phyloP scores from a whole-genome alignment of 2,329 filamentous ascomycete genomes.

The Talaromyces marneffei region DNA sequence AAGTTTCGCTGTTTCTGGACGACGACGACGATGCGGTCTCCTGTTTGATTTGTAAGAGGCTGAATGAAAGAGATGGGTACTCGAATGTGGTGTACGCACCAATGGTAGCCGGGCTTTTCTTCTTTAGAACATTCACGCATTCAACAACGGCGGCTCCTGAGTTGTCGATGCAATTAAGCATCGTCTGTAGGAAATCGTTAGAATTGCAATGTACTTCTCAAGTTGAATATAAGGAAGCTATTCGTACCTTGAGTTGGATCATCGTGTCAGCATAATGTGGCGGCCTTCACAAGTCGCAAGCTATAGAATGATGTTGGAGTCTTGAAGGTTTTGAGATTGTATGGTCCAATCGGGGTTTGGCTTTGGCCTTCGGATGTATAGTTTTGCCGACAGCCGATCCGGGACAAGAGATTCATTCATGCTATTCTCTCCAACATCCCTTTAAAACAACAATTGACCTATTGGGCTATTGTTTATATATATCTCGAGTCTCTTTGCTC shows the following conservation, averaged over 20 bases:
- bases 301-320: background rate
- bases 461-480: background rate
- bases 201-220: background rate
- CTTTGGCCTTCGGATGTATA: background rate
- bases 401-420: background rate
- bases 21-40: conserved; percentile 94
- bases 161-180: conserved; percentile 99
- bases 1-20: conserved; percentile 90
- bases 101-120: conserved; percentile 78
- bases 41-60: conserved; percentile 41
- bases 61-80: background rate
- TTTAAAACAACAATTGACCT: background rate
- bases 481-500: background rate
- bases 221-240: background rate
- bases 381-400: background rate
- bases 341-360: background rate
- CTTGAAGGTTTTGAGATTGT: background rate
- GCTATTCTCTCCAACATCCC: background rate
- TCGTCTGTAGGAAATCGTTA: conserved; percentile 56
- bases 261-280: conserved; percentile 53
- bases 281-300: conserved; percentile 5
- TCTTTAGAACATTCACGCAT: conserved; percentile 86
- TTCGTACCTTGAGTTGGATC: conserved; percentile 76
- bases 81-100: conserved; percentile 51
- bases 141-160: conserved; percentile 96